Evolutionary conservation across 1,284 basidiomycete genomes (phyloP).

Genomic region (Ceratorhiza oryzae-sativae): DNA sequence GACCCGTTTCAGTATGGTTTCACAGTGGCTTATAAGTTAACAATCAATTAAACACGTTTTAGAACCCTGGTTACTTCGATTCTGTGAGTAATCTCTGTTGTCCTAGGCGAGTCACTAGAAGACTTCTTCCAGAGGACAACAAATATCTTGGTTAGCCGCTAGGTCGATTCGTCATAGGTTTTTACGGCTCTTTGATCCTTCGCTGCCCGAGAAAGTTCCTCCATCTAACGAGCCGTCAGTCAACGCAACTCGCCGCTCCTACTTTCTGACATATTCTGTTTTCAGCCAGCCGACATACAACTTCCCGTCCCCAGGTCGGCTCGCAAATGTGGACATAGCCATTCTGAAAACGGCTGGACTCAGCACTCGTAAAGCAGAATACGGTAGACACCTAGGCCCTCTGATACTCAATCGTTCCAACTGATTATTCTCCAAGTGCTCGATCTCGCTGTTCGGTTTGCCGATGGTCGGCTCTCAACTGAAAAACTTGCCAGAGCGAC

Average conservation of each 20-base stretch:
- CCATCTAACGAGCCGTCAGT: conserved; percentile 43
- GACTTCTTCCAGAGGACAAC: conserved; percentile 67
- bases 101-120: background rate
- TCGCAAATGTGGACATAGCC: conserved; percentile 64
- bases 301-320: conserved; percentile 76
- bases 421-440: conserved; percentile 59
- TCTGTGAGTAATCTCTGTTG: conserved; percentile 53
- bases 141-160: conserved; percentile 92
- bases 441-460: conserved; percentile 78
- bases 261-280: background rate
- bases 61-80: conserved; percentile 74
- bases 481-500: conserved; percentile 70
- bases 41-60: conserved; percentile 39
- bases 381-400: conserved; percentile 59
- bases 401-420: background rate
- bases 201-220: conserved; percentile 69
- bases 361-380: conserved; percentile 84
- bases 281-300: conserved; percentile 48
- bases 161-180: conserved; percentile 87
- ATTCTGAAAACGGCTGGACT: conserved; percentile 74
- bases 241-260: background rate
- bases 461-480: conserved; percentile 76
- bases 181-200: conserved; percentile 73
- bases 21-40: conserved; percentile 26
- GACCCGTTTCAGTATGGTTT: conserved; percentile 72